Conservation (phyloP, 2,329 filamentous ascomycete genomes). For the Drechslera avenae region DNA sequence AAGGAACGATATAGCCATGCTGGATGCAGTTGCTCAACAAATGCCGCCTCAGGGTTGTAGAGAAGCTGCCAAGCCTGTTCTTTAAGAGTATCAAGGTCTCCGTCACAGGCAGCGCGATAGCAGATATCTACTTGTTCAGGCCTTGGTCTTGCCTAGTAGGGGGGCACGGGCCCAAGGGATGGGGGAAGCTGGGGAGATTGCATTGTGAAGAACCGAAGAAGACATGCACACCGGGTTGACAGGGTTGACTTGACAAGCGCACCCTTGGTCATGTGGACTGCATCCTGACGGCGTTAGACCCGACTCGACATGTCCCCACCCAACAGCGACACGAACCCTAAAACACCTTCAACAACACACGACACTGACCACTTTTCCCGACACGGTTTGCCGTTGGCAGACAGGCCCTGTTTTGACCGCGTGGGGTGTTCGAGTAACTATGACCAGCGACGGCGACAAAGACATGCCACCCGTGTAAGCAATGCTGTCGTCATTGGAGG, state of each 20-base stretch:
- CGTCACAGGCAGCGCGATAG: constrained; percentile 11
- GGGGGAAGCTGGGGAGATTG: constrained; percentile 2
- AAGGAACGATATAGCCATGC: constrained; percentile 4
- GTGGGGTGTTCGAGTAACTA: neutral
- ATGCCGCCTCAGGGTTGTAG: neutral
- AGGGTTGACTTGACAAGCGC: no score
- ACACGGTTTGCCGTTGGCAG: constrained; percentile 9
- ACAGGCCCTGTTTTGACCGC: constrained; percentile 6
- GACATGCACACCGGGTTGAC: no score
- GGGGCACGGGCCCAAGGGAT: neutral
- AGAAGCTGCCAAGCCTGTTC: constrained; percentile 7
- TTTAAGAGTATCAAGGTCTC: constrained; percentile 11
- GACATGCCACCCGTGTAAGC: constrained; percentile 5
- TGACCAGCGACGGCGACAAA: constrained; percentile 1
- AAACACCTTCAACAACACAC: constrained; percentile 2
- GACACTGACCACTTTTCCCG: neutral
- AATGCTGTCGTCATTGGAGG: constrained; percentile 6
- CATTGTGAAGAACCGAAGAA: constrained; percentile 7
- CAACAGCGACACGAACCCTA: constrained; percentile 4
- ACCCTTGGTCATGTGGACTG: no score
- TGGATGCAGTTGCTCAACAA: no score
- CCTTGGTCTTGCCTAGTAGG: constrained; percentile 2
- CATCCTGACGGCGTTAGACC: constrained; percentile 3
- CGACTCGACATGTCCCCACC: neutral
- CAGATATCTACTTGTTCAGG: constrained; percentile 10